A percentile compares a stretch with the other conserved stretches of the same genome.
Evolutionary conservation across 345 rosid genomes (phyloP).

Genomic region (Sisymbrium irio): DNA sequence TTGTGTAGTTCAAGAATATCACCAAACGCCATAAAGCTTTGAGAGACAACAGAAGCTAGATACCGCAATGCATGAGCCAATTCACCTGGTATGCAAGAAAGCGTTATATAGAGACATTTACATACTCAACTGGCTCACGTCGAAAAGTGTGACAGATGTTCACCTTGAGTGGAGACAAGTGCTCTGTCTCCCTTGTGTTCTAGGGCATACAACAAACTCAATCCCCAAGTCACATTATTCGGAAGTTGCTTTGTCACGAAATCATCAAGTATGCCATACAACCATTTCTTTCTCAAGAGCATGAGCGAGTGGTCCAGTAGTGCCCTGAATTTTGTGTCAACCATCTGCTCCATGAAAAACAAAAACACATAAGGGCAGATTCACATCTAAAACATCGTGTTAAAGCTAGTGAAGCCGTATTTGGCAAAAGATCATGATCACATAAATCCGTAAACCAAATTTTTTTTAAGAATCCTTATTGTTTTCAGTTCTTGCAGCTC

Average conservation of each 20-base stretch:
- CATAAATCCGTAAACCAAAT: background rate
- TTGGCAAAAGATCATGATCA: background rate
- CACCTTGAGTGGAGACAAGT: conserved; percentile 80
- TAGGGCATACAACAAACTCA: conserved; percentile 90
- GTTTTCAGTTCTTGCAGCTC: conserved; percentile 3
- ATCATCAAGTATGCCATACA: conserved; percentile 84
- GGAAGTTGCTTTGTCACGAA: conserved; percentile 99
- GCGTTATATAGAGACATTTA: background rate
- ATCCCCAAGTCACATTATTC: conserved; percentile 94
- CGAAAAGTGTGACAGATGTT: conserved; percentile 11
- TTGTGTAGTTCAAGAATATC: conserved; percentile 92
- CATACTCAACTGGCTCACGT: conserved; percentile 2
- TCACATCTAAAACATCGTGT: background rate
- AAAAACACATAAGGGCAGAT: conserved; percentile 1
- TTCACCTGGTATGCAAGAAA: conserved; percentile 59
- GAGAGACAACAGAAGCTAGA: conserved; percentile 97
- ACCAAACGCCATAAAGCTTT: conserved; percentile 97
- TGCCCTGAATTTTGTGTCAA: conserved; percentile 79
- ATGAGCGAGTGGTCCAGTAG: conserved; percentile 81
- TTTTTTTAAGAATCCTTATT: background rate
- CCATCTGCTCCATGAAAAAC: conserved; percentile 56
- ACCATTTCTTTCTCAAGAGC: conserved; percentile 87
- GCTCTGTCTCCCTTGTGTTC: conserved; percentile 95
- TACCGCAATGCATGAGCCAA: conserved; percentile 92
- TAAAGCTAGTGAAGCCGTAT: conserved; percentile 19